Percentiles rank a stretch among this genome's conserved stretches.
phyloP scores from a whole-genome alignment of 148 eudicot species.

The Vaccinium corymbosum region DNA sequence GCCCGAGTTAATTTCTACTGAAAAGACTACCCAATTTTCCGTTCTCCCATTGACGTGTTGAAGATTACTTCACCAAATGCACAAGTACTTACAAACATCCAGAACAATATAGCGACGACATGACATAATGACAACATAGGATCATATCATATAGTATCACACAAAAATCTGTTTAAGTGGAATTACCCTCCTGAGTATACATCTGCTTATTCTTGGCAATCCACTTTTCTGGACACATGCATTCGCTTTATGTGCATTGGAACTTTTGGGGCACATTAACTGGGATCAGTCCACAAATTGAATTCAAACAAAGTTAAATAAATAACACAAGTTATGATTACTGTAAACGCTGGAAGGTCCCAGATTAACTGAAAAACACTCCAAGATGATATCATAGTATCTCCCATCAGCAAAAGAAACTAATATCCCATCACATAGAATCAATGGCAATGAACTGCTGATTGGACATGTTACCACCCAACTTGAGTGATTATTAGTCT shows the following conservation, averaged over 20 bases:
- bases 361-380: neutral
- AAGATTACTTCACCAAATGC: neutral
- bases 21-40: no score
- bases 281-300: neutral
- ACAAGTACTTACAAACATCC: neutral
- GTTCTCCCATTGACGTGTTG: no score
- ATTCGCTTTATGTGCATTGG: neutral
- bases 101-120: neutral
- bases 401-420: neutral
- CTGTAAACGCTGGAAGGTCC: neutral
- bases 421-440: neutral
- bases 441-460: neutral
- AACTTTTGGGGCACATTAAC: neutral
- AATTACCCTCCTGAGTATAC: neutral
- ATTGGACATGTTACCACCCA: neutral
- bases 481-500: neutral
- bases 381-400: neutral
- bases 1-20: neutral
- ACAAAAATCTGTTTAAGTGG: neutral
- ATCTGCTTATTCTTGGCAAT: neutral
- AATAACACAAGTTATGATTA: neutral
- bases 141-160: neutral
- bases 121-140: neutral
- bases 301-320: neutral
- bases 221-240: neutral